Percentiles rank a stretch among this genome's conserved stretches.
These are phyloP conservation scores for Phytopythium helicoides DNA, from an alignment of 352 stramenopile genomes.

Conservation along the genomic window DNA sequence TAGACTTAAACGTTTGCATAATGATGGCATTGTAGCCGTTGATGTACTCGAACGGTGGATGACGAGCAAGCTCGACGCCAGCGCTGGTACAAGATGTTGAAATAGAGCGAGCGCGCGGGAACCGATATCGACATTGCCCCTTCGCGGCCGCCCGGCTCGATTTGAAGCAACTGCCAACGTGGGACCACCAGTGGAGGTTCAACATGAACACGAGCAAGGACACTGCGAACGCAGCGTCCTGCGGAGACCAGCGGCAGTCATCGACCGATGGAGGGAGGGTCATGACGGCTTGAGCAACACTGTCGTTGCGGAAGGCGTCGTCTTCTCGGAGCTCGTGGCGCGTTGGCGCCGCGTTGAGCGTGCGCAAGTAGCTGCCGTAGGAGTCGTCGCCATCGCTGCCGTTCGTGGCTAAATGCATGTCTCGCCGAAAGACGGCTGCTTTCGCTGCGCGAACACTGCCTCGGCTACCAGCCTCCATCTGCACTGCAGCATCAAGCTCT, in stretches of 20 bases:
- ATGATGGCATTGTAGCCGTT: neutral
- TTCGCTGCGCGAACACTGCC: too few species aligned
- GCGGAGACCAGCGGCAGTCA: constrained; percentile 2
- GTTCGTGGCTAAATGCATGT: too few species aligned
- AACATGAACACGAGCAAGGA: neutral
- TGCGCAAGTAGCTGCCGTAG: too few species aligned
- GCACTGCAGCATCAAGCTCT: too few species aligned
- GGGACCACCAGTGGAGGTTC: constrained; percentile 2
- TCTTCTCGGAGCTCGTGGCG: too few species aligned
- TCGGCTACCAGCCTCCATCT: too few species aligned
- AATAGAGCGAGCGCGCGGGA: neutral
- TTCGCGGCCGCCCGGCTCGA: neutral
- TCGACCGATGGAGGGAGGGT: neutral
- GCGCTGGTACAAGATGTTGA: neutral
- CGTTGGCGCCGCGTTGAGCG: too few species aligned
- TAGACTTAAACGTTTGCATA: neutral
- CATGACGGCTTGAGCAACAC: too few species aligned
- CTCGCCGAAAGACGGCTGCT: too few species aligned
- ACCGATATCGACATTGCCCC: neutral
- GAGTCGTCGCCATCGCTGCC: too few species aligned
- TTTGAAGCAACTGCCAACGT: too few species aligned
- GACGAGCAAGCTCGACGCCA: neutral
- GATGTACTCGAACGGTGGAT: neutral
- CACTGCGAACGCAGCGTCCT: neutral
- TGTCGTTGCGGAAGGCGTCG: too few species aligned